These are phyloP conservation scores for Furcasterigmium furcatum DNA, from an alignment of 2,329 filamentous ascomycete genomes.

Conservation along the genomic window DNA sequence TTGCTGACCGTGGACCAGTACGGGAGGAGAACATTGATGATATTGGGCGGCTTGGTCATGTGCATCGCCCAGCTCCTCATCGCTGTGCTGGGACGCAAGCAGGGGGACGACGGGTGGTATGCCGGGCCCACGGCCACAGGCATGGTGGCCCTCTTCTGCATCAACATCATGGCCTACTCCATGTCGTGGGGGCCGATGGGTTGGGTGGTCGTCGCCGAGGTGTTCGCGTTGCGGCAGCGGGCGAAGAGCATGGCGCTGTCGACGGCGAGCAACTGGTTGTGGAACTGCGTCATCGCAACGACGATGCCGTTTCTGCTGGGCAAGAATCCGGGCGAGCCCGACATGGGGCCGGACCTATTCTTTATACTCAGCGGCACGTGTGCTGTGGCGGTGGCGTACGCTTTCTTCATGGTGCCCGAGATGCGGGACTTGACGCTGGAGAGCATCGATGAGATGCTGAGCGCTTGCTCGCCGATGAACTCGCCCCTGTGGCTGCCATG, in stretches of 20 bases:
- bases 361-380: constrained; percentile 63
- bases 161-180: constrained; percentile 80
- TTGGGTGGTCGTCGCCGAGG: constrained; percentile 71
- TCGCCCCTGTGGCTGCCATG: not conserved
- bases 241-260: constrained; percentile 69
- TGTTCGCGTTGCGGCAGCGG: constrained; percentile 73
- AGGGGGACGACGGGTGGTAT: constrained; percentile 23
- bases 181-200: constrained; percentile 69
- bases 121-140: no score
- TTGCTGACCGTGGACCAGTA: constrained; percentile 14
- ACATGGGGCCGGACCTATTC: constrained; percentile 41
- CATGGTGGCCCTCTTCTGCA: constrained; percentile 74
- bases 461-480: not conserved
- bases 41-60: constrained; percentile 70
- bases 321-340: constrained; percentile 38
- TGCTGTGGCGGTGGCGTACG: constrained; percentile 50
- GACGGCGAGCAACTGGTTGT: constrained; percentile 72
- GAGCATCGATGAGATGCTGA: constrained; percentile 65
- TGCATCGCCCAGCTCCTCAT: constrained; percentile 68
- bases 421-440: constrained; percentile 73
- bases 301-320: constrained; percentile 71
- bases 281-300: constrained; percentile 59
- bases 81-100: constrained; percentile 56
- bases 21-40: constrained; percentile 58
- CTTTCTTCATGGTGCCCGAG: constrained; percentile 63